Evolutionary conservation across 1,284 basidiomycete genomes (phyloP), one percentile per base, ranked within the genome.

Genomic region (Termitomyces sp.): DNA sequence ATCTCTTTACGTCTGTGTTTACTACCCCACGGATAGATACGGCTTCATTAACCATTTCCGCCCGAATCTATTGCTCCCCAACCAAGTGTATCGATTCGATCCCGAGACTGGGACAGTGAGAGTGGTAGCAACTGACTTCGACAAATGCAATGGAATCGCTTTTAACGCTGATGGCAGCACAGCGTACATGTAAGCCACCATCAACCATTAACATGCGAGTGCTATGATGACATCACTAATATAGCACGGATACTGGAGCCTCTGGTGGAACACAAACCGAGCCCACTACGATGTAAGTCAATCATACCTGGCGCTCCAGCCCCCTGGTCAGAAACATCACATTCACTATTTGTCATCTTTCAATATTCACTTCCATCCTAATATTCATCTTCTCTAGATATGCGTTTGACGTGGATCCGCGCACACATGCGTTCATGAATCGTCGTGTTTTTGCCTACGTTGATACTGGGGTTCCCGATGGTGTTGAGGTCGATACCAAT

Each of bases 51-150:
- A 83, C 60, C 68, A 75, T 46, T 91, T 91, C 74, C 79, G 87
- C 47, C 79, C 83, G 0, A 58, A 67, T 0, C 84, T 85, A 1
- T 72, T 80, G 38, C 64, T 91, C 39, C 87, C 85, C 3, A 81
- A 78, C 45, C 88, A 90, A 61, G 84, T 90, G 2, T 91, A 91
- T 61, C 76, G 83, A 10, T 81, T 88, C 57, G 80, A 89, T 62
- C 80, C 82, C 9, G 72, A 72, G 8, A 85, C 81, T 0, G 77
- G 86, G 8, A 68, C 74, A 14, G 77, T 91, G 2, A 77, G 77
- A 3, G 84, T 86, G 3, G 83, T 89, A 3, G 86, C 88, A 0
- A 85, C 88, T 55, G 81, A 81, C 33, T 83, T 89, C 60, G 70
- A 77, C 54, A 72, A 72, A 48, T 75, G 74, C 48, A 84, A 86